Conservation (phyloP, 2,329 filamentous ascomycete species). For the Claviceps pusilla region DNA sequence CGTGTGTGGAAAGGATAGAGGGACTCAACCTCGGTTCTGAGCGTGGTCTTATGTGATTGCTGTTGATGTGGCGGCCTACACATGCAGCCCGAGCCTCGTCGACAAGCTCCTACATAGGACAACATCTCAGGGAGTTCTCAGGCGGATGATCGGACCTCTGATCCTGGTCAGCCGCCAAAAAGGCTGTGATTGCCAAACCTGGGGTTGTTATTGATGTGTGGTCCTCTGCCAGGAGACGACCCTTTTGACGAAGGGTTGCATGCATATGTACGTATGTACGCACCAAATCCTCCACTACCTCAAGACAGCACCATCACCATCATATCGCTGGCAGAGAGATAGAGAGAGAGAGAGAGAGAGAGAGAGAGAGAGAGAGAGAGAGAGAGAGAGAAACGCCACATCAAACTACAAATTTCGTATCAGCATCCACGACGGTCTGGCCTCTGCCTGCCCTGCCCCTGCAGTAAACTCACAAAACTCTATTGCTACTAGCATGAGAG, state of each 20-base stretch:
- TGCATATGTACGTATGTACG: neutral
- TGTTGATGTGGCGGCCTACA: neutral
- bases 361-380: no score
- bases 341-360: neutral
- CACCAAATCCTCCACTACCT: neutral
- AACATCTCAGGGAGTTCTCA: neutral
- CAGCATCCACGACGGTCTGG: neutral
- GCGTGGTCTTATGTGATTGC: neutral
- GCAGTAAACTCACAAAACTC: neutral
- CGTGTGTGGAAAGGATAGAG: neutral
- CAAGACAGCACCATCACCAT: neutral
- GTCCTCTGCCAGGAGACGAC: neutral
- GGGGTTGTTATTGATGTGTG: neutral
- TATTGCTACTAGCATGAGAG: neutral
- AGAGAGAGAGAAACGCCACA: no score
- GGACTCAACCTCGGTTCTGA: neutral
- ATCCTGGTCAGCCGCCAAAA: neutral
- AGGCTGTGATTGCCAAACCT: neutral
- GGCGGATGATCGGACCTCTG: neutral
- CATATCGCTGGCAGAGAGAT: no score
- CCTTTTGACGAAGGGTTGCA: neutral
- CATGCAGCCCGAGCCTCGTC: neutral
- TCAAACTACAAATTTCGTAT: neutral
- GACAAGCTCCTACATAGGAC: neutral
- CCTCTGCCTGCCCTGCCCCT: neutral